These are phyloP conservation scores for Kockiozyma suomiensis DNA, from an alignment of 805 yeast genomes.

Conservation along the genomic window DNA sequence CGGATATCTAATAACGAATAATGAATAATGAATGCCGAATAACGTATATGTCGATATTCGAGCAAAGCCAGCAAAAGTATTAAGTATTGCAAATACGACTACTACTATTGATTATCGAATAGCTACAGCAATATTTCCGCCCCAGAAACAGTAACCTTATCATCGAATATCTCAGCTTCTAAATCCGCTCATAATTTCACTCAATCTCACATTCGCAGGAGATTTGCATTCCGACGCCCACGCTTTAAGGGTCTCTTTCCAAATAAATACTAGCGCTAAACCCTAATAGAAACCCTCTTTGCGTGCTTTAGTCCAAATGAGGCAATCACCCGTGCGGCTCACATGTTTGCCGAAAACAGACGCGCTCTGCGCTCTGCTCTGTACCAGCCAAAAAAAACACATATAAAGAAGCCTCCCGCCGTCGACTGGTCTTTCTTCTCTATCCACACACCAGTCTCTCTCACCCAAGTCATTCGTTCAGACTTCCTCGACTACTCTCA, in stretches of 20 bases:
- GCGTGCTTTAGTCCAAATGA: not conserved
- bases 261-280: too few species aligned
- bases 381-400: not conserved
- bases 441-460: not conserved
- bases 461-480: slow-evolving; percentile 30
- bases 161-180: too few species aligned
- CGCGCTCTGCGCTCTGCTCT: not conserved
- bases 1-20: too few species aligned
- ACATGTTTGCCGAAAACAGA: not conserved
- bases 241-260: not conserved
- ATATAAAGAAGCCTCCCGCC: slow-evolving; percentile 3
- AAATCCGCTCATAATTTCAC: too few species aligned
- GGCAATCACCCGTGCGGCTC: not conserved
- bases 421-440: not conserved
- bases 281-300: not conserved
- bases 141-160: too few species aligned
- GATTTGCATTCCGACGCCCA: not conserved
- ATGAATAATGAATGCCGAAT: too few species aligned
- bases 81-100: too few species aligned
- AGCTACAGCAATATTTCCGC: too few species aligned
- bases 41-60: too few species aligned
- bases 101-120: too few species aligned
- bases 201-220: not conserved
- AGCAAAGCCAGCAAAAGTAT: too few species aligned
- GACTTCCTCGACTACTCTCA: not conserved